These are phyloP conservation scores for Cutaneotrichosporon arboriforme DNA, from an alignment of 1,284 basidiomycete species.

Conservation along the genomic window DNA sequence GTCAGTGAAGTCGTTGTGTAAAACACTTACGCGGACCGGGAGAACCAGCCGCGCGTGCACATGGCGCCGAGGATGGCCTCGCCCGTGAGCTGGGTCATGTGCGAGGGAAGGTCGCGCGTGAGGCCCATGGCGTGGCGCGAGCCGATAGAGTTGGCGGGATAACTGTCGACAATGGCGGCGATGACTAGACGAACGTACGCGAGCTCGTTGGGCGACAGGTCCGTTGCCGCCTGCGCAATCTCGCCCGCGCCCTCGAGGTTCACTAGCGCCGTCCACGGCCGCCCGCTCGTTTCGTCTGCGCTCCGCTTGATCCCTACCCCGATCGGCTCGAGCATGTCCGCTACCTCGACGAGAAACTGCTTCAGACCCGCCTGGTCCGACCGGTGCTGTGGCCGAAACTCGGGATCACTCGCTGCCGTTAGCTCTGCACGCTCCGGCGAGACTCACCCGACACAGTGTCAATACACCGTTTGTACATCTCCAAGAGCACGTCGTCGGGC, in stretches of 20 bases:
- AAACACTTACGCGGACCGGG: constrained; percentile 33
- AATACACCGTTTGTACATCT: constrained; percentile 41
- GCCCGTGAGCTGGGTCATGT: constrained; percentile 26
- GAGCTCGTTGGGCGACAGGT: constrained; percentile 40
- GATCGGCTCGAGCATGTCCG: constrained; percentile 27
- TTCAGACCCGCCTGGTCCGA: constrained; percentile 21
- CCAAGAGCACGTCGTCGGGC: constrained; percentile 31
- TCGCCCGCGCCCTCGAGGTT: constrained; percentile 33
- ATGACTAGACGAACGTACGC: constrained; percentile 38
- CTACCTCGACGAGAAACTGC: constrained; percentile 31
- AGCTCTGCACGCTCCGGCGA: too few relatives aligned
- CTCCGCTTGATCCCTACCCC: constrained; percentile 30
- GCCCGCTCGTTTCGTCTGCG: constrained; percentile 33
- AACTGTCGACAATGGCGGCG: constrained; percentile 35
- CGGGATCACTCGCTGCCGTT: constrained; percentile 22
- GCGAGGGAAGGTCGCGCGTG: constrained; percentile 16
- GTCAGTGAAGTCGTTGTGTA: not conserved
- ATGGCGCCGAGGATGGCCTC: constrained; percentile 32
- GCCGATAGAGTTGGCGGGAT: constrained; percentile 43
- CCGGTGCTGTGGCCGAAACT: constrained; percentile 24
- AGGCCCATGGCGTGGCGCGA: constrained; percentile 28
- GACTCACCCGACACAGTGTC: constrained; percentile 23
- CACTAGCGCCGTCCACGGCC: constrained; percentile 29
- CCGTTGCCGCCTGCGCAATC: constrained; percentile 33
- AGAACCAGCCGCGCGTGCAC: constrained; percentile 40